These are phyloP conservation scores for Botrytis tulipae DNA, from an alignment of 2,329 filamentous ascomycete species.

Conservation along the genomic window DNA sequence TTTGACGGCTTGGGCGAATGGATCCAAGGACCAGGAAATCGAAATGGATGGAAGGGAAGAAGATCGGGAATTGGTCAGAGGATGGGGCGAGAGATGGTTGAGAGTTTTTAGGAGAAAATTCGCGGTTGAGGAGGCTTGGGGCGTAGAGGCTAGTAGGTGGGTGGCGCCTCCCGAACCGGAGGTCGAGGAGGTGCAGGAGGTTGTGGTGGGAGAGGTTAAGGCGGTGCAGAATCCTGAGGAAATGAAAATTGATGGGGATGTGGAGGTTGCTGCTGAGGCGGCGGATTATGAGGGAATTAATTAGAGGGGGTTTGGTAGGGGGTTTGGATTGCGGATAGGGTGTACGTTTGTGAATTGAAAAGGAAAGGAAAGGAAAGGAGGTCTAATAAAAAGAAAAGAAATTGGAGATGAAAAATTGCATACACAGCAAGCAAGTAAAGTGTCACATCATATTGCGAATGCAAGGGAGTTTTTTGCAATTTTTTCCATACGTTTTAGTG, in stretches of 20 bases:
- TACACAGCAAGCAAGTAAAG: neutral
- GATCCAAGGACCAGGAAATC: conserved; percentile 72
- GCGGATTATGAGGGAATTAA: neutral
- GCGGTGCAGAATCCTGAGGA: conserved; percentile 3
- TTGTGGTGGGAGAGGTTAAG: neutral
- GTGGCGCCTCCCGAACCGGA: conserved; percentile 19
- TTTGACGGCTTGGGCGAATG: conserved; percentile 68
- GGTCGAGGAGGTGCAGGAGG: conserved; percentile 11
- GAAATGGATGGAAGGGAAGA: conserved; percentile 60
- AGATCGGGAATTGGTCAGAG: conserved; percentile 61
- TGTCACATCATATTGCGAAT: neutral
- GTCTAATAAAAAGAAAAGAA: neutral
- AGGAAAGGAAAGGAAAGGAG: neutral
- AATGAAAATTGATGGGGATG: conserved; percentile 8
- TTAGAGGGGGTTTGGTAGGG: neutral
- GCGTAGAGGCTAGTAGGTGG: conserved; percentile 42
- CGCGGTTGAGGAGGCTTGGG: conserved; percentile 78
- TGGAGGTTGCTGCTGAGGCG: neutral
- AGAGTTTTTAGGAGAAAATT: conserved; percentile 78
- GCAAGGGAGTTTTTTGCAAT: neutral
- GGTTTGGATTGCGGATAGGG: neutral
- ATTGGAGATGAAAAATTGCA: neutral
- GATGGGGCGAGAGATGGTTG: conserved; percentile 85
- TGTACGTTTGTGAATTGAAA: neutral
- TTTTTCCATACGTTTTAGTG: neutral